Evolutionary conservation across 306 rosid species (phyloP).

Genomic region (Gastrolobium bilobum): DNA sequence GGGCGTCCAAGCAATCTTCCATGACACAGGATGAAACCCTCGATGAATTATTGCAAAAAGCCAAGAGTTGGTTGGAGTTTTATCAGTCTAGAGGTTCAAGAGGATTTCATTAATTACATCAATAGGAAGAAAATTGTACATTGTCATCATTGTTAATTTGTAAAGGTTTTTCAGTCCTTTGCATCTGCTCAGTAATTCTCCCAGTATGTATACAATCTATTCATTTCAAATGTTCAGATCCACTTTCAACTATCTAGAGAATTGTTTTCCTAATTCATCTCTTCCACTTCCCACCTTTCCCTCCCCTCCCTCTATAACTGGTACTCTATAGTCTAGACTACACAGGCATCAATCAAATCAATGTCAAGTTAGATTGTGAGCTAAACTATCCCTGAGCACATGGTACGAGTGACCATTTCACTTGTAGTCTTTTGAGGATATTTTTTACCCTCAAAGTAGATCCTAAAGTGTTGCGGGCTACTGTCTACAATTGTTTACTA

Average conservation of each 20-base stretch:
- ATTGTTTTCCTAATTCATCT: conserved; percentile 16
- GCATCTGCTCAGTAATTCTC: conserved; percentile 46
- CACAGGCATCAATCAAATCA: background rate
- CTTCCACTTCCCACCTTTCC: too few relatives aligned
- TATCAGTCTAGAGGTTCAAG: conserved; percentile 90
- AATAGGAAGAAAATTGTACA: conserved; percentile 36
- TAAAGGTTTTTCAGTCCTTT: conserved; percentile 38
- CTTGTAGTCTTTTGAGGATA: background rate
- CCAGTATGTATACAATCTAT: conserved; percentile 57
- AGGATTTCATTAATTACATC: conserved; percentile 67
- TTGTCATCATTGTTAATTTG: conserved; percentile 21
- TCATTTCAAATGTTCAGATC: conserved; percentile 30
- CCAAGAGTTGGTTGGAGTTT: conserved; percentile 84
- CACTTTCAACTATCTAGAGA: conserved; percentile 10
- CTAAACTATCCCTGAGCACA: background rate
- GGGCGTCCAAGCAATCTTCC: conserved; percentile 88
- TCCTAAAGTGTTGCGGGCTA: background rate
- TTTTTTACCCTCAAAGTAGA: background rate
- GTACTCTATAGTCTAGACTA: background rate
- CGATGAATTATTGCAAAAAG: conserved; percentile 69
- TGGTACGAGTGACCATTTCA: background rate
- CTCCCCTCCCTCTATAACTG: background rate
- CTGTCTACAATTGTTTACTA: background rate
- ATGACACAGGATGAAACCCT: conserved; percentile 64
- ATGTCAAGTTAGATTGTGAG: background rate